Percentiles rank a stretch among this genome's conserved stretches.
These are phyloP conservation scores for Hemisphaericaspora lyxosophila DNA, from an alignment of 1,139 yeast species.

Conservation along the genomic window DNA sequence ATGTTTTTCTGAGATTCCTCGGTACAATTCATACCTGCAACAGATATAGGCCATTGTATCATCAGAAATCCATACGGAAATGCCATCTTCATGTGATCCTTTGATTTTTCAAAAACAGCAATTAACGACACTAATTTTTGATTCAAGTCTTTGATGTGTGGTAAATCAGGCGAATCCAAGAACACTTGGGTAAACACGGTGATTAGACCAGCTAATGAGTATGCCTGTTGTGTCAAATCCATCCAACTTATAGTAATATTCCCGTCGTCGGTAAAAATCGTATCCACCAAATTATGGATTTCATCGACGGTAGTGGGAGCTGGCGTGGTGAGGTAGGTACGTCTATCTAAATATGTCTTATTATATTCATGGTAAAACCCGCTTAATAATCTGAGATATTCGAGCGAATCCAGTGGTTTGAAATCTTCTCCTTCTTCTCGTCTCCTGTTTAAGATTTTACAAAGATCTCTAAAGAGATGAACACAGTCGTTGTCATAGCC, in stretches of 20 bases:
- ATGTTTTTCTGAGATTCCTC: constrained; percentile 39
- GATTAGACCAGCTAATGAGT: constrained; percentile 27
- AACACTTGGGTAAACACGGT: constrained; percentile 29
- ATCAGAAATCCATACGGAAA: constrained; percentile 28
- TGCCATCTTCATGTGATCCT: constrained; percentile 19
- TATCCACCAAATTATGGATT: constrained; percentile 13
- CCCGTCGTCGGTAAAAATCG: constrained; percentile 9
- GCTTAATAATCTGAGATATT: constrained; percentile 25
- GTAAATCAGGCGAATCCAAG: constrained; percentile 30
- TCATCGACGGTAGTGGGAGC: constrained; percentile 5
- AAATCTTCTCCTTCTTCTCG: constrained; percentile 23
- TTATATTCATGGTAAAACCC: constrained; percentile 22
- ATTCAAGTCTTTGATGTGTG: constrained; percentile 30
- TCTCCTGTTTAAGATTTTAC: constrained; percentile 43
- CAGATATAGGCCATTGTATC: constrained; percentile 58
- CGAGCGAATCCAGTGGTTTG: constrained; percentile 15
- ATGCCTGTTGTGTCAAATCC: constrained; percentile 35
- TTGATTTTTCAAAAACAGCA: constrained; percentile 19
- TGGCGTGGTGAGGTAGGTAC: constrained; percentile 6
- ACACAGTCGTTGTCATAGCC: constrained; percentile 57
- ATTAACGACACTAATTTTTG: constrained; percentile 24
- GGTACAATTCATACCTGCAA: constrained; percentile 54
- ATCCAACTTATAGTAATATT: constrained; percentile 27
- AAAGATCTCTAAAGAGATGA: constrained; percentile 46
- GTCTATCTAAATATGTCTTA: constrained; percentile 10